phyloP scores from a whole-genome alignment of 345 rosid genomes.

The Ceriops decandra region DNA sequence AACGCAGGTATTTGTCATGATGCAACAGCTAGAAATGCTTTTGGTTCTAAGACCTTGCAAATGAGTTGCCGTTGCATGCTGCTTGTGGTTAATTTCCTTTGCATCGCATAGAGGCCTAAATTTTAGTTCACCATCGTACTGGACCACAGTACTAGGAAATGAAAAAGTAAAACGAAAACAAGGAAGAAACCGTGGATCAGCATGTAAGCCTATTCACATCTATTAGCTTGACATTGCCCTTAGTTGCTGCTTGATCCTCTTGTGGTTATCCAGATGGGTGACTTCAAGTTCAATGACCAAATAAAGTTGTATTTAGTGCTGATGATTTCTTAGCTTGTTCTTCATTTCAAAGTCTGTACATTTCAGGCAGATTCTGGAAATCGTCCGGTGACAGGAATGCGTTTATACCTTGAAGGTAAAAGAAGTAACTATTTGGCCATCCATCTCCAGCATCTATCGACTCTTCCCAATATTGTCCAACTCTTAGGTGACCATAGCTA shows the following conservation, averaged over 20 bases:
- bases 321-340: slow-evolving; percentile 7
- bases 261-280: not conserved
- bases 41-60: slow-evolving; percentile 6
- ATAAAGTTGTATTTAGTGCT: slow-evolving; percentile 4
- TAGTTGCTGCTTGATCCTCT: not conserved
- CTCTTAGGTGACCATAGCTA: slow-evolving; percentile 55
- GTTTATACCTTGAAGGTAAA: slow-evolving; percentile 89
- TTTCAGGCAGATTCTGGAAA: slow-evolving; percentile 74
- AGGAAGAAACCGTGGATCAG: no score
- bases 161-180: no score
- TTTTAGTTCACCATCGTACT: no score
- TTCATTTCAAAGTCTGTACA: slow-evolving; percentile 1
- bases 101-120: no score
- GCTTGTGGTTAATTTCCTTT: not conserved
- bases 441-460: slow-evolving; percentile 85
- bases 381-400: slow-evolving; percentile 82
- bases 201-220: not conserved
- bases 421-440: slow-evolving; percentile 79
- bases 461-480: slow-evolving; percentile 55
- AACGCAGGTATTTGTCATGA: slow-evolving; percentile 38
- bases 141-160: no score
- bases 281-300: not conserved
- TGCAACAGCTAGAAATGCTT: slow-evolving; percentile 4
- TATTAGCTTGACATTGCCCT: not conserved
- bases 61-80: not conserved